Evolutionary conservation across 1,139 yeast species (phyloP), one percentile per base, ranked within the genome.

Genomic region (Dujonia santamariae): DNA sequence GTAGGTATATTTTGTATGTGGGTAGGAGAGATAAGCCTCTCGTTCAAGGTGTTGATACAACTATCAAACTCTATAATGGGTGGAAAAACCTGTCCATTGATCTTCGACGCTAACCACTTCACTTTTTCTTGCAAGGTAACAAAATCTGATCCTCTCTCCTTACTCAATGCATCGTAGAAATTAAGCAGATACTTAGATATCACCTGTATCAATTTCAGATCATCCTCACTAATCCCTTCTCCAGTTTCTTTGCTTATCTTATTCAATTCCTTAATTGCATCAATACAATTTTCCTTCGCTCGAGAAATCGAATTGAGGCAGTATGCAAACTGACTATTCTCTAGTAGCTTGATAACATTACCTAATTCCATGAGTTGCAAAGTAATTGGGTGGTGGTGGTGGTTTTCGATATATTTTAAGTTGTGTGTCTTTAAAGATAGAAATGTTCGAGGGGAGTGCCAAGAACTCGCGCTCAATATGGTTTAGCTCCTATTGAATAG

Each of bases 61-160:
- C 3, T 6, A 19, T 14, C 40, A 38, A 60, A 54, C 1, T 41
- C 31, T 2, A 63, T 32, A 6, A 52, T 32, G 0, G 82, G 81
- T 11, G 67, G 70, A 41, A 53, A 66, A 7, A 55, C 43, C 2
- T 44, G 39, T 2, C 48, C 53, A 7, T 50, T 40, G 1, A 66
- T 36, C 20, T 53, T 55, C 1, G 80, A 73, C 20, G 71, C 58
- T 3, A 72, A 41, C 83, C 82, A 77, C 3, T 48, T 28, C 3
- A 73, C 37, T 36, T 60, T 63, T 6, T 56, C 55, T 14, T 53
- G 47, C 16, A 49, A 26, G 3, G 43, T 27, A n/a, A n/a, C n/a
- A n/a, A n/a, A n/a, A n/a, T n/a, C n/a, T n/a, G n/a, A n/a, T n/a
- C n/a, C 32, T 9, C 13, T 18, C n/a, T 20, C n/a, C 21, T 35